Base-by-base conservation (phyloP, 2,329 filamentous ascomycete genomes). In the Emergomyces pasteurianus region DNA sequence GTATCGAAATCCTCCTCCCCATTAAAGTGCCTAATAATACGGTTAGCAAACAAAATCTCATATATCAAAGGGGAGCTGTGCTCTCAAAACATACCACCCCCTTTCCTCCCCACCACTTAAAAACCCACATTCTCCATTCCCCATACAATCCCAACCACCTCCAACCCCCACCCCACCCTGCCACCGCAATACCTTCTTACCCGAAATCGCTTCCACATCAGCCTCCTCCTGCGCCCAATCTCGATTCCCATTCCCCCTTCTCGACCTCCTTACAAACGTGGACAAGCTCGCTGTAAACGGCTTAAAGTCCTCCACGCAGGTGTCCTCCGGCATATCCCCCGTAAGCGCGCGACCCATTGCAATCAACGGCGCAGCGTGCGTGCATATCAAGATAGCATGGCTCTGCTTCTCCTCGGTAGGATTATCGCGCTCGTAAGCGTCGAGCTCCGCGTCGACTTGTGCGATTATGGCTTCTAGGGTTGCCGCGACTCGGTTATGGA, bases 291-390 rank as follows among this genome's bases (percentile, higher is more conserved):
- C 92, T 1, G 91, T 96, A 72, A 87, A 95, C 63, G 90, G 90
- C 62, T 82, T 79, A 71, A 96, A 96, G 73, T 96, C 92, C 64
- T 94, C 87, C 58, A 82, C 82, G 8, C 83, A 83, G 36, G 85
- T 79, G 70, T 87, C 84, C 0, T 84, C 81, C 0, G 92, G 92
- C 81, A 92, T 86, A 23, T 74, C 68, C 0, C 90, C 91, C 1
- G 92, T 96, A 67, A 99, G 77, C 0, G 85, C 86, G 47, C 94
- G 82, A 0, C 92, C 92, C 66, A 94, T 83, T 9, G 89, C 87
- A 71, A 99, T 96, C 68, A 97, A 83, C 12, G 87, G 85, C 3
- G 94, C 94, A 1, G 94, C 94, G 77, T 99, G 94, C 1, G 89
- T 88, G 75, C 90, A 96, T 46, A 99, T 80, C 47, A 96, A 74